A percentile compares a stretch with the other conserved stretches of the same genome.
Conservation (phyloP, 495 filamentous ascomycete species). For the Aspergillus bridgeri region DNA sequence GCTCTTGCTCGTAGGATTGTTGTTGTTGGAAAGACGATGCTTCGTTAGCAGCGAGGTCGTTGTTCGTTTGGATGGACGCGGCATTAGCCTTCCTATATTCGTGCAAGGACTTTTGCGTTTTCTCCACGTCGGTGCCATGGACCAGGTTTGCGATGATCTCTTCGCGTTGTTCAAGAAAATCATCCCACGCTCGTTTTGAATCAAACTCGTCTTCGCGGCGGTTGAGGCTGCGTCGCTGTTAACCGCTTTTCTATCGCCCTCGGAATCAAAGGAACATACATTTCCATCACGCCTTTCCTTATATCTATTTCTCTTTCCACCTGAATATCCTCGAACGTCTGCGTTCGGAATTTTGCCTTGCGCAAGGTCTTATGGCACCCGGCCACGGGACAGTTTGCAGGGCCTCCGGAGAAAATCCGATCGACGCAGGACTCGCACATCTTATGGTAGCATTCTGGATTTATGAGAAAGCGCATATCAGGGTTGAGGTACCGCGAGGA, state of each 20-base stretch:
- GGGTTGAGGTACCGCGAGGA: slow-evolving; percentile 91
- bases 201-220: slow-evolving; percentile 87
- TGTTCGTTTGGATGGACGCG: slow-evolving; percentile 54
- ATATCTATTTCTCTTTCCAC: slow-evolving; percentile 96
- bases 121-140: slow-evolving; percentile 61
- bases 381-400: slow-evolving; percentile 84
- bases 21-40: slow-evolving; percentile 51
- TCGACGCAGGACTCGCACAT: slow-evolving; percentile 96
- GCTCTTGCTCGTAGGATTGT: slow-evolving; percentile 69
- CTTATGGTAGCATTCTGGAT: slow-evolving; percentile 97
- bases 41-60: slow-evolving; percentile 51
- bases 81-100: slow-evolving; percentile 66
- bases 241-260: background rate
- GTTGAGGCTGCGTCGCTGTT: slow-evolving; percentile 59
- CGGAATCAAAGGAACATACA: slow-evolving; percentile 37
- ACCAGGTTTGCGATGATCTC: slow-evolving; percentile 86
- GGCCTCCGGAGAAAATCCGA: slow-evolving; percentile 87
- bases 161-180: slow-evolving; percentile 93
- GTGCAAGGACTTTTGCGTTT: slow-evolving; percentile 65
- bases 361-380: slow-evolving; percentile 82
- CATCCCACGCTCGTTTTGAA: slow-evolving; percentile 74
- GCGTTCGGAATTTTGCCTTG: slow-evolving; percentile 74
- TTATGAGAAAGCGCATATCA: slow-evolving; percentile 89
- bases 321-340: slow-evolving; percentile 85
- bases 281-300: slow-evolving; percentile 69